Evolutionary conservation across 371 early-diverging fungal genomes (phyloP), one percentile per base, ranked within the genome.

Genomic region (Mucor piriformis): DNA sequence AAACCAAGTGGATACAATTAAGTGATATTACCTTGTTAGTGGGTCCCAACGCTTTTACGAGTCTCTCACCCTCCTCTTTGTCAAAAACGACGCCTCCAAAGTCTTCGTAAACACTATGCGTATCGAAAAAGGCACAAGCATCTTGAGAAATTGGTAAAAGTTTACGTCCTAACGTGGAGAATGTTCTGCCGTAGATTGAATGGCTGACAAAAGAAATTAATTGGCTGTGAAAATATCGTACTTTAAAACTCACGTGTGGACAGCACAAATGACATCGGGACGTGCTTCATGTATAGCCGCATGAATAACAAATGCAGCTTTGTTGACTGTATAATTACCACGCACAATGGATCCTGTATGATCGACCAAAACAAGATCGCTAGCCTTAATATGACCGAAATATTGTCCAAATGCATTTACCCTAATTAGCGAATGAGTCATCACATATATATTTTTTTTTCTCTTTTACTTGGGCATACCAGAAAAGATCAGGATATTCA

Each of bases 221-320:
- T 40, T 21, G 21, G 8, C 11, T 21, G 11, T 11, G 20, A 8
- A 23, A 24, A 11, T 6, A 23, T 7, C 24, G 3, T 24, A 0
- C 11, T 16, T 10, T 6, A 43, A 27, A 37, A 50, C 54, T 51
- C 63, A 74, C 77, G 77, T 74, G 37, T 86, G 86, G 32, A 81
- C 83, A 3, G 83, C 84, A 23, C 83, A 82, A 4, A 72, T 61
- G 2, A 81, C 82, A 54, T 84, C 83, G 0, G 71, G 54, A 6
- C 83, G 67, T 2, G 73, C 80, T 24, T 51, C 59, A 40, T 84
- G 84, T 37, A 84, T 74, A 47, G 80, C 77, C 1, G 80, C 81
- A 63, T 86, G 86, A 50, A 84, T 86, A 11, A 82, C 83, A 66
- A 86, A 86, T 0, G 84, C 86, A 1, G 84, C 86, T 11, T 82